These are phyloP conservation scores for Sporothrix dimorphospora DNA, from an alignment of 2,329 filamentous ascomycete species.

Conservation along the genomic window DNA sequence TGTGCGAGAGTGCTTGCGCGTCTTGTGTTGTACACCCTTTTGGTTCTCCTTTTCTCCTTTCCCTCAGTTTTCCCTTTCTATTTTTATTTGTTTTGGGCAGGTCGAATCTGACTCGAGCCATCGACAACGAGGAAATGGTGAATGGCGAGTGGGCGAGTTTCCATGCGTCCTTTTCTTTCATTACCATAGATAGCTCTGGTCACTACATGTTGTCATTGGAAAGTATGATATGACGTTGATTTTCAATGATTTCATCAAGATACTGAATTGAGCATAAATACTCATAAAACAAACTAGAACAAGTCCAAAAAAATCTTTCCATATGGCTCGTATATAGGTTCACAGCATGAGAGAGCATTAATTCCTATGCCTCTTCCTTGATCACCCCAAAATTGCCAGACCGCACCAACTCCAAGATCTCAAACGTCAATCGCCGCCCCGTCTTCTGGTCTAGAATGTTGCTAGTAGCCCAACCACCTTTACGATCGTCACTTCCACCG, in stretches of 20 bases:
- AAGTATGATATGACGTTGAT: not conserved
- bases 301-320: not conserved
- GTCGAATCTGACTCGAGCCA: not conserved
- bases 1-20: constrained; percentile 1
- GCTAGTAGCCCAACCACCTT: constrained; percentile 30
- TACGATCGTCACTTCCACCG: not conserved
- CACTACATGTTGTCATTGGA: not conserved
- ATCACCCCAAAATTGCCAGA: constrained; percentile 45
- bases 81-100: not conserved
- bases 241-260: no score
- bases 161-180: no score
- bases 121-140: not conserved
- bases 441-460: constrained; percentile 64
- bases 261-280: not conserved
- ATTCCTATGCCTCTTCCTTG: not conserved
- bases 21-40: not conserved
- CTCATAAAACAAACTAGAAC: no score
- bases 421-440: constrained; percentile 77
- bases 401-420: constrained; percentile 80
- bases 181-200: not conserved
- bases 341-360: not conserved
- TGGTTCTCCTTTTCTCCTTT: not conserved
- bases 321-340: not conserved
- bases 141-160: not conserved
- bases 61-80: not conserved